A percentile compares a stretch with the other conserved stretches of the same genome.
Evolutionary conservation across 176 grass and related monocot species (phyloP).

Genomic region (Carex scoparia): DNA sequence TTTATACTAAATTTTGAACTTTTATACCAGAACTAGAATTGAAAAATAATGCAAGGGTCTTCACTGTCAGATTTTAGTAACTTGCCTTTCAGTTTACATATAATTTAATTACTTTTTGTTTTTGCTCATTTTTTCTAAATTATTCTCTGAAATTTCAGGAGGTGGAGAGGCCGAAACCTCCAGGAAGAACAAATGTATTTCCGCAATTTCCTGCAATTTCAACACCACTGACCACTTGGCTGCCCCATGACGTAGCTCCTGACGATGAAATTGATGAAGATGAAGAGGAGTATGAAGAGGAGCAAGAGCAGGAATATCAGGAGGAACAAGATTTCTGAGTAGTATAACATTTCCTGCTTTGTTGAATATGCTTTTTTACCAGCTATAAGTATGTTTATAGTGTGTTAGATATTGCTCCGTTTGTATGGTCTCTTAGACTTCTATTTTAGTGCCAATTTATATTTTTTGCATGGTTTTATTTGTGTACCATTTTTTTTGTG

Average conservation of each 20-base stretch:
- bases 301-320: not conserved
- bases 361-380: not conserved
- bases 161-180: not conserved
- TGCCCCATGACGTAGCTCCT: not conserved
- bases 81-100: not conserved
- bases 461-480: not conserved
- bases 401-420: not conserved
- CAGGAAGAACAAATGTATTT: not conserved
- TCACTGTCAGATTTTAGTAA: not conserved
- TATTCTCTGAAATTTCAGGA: constrained; percentile 12
- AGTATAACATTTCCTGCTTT: not conserved
- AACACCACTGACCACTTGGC: constrained; percentile 1
- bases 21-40: not conserved
- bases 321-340: not conserved
- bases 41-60: not conserved
- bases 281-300: constrained; percentile 1
- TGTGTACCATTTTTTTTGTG: not conserved
- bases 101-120: not conserved
- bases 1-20: too few species aligned
- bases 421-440: not conserved
- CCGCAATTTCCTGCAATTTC: not conserved
- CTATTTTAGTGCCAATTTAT: not conserved
- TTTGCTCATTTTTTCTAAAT: not conserved
- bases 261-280: constrained; percentile 22
- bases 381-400: not conserved